These are phyloP conservation scores for Chrysoporthe cubensis DNA, from an alignment of 2,329 filamentous ascomycete genomes.

Conservation along the genomic window DNA sequence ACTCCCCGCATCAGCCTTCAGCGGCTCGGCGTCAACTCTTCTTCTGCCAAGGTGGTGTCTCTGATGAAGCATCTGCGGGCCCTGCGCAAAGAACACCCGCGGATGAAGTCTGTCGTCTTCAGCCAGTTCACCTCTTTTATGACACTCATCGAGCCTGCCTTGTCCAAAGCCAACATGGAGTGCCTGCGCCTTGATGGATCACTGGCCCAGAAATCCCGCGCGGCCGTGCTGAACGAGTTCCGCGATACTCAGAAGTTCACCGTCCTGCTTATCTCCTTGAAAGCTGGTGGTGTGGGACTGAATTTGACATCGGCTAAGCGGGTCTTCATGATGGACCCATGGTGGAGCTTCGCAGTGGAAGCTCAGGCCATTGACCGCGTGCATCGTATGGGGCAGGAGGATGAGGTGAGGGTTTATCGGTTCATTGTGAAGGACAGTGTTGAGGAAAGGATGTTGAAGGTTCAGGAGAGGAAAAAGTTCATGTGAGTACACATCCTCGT, in stretches of 20 bases:
- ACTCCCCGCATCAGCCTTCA: constrained; percentile 61
- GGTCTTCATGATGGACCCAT: constrained; percentile 99
- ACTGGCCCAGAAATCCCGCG: constrained; percentile 83
- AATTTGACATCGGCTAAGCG: constrained; percentile 87
- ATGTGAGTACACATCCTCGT: constrained; percentile 63
- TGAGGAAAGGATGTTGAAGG: constrained; percentile 89
- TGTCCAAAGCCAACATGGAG: constrained; percentile 71
- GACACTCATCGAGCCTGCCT: constrained; percentile 82
- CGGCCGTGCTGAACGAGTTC: constrained; percentile 78
- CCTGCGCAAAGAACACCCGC: constrained; percentile 67
- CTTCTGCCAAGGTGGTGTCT: constrained; percentile 86
- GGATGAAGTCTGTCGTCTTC: constrained; percentile 89
- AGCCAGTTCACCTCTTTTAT: constrained; percentile 98
- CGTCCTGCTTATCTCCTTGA: constrained; percentile 80
- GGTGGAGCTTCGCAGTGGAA: constrained; percentile 98
- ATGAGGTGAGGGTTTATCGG: constrained; percentile 81
- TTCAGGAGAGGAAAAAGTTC: constrained; percentile 96
- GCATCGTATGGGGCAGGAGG: constrained; percentile 92
- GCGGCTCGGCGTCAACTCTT: constrained; percentile 64
- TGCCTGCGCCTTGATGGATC: constrained; percentile 90
- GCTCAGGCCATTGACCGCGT: constrained; percentile 97
- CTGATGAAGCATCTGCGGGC: constrained; percentile 75
- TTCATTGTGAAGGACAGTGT: constrained; percentile 92
- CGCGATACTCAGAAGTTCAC: constrained; percentile 63
- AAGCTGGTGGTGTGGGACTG: constrained; percentile 90